Percentiles rank a stretch among this genome's conserved stretches.
Conservation (phyloP, 768 basidiomycete genomes). For the Pulveroboletus sp. region DNA sequence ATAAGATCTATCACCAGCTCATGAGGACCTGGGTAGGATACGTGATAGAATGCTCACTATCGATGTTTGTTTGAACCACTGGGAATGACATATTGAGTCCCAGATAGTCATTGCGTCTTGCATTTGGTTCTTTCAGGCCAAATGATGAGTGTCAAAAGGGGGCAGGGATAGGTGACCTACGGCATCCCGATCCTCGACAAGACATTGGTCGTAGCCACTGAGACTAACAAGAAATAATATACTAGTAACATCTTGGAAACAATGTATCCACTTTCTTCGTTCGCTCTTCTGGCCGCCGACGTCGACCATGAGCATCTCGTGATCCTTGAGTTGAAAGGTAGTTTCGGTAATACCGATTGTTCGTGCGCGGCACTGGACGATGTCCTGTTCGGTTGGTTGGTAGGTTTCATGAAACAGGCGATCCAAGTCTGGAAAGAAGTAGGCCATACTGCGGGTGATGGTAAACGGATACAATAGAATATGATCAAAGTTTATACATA, state of each 20-base stretch:
- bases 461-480: background rate
- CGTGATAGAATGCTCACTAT: constrained; percentile 53
- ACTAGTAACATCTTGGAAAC: constrained; percentile 92
- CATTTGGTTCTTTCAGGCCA: constrained; percentile 81
- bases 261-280: constrained; percentile 91
- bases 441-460: constrained; percentile 47
- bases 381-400: constrained; percentile 80
- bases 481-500: constrained; percentile 32
- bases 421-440: constrained; percentile 79
- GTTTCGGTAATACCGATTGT: constrained; percentile 93
- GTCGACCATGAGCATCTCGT: constrained; percentile 91
- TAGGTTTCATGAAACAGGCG: constrained; percentile 76
- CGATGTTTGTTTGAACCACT: constrained; percentile 94
- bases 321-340: constrained; percentile 71
- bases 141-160: constrained; percentile 2
- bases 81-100: constrained; percentile 97
- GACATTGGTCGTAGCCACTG: constrained; percentile 91
- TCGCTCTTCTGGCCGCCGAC: constrained; percentile 94
- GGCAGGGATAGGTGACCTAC: constrained; percentile 42
- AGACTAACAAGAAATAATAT: constrained; percentile 90
- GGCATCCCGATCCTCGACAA: constrained; percentile 90
- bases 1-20: constrained; percentile 63
- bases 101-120: constrained; percentile 98
- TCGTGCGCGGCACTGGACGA: constrained; percentile 79
- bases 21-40: background rate